Conservation (phyloP, 2,329 filamentous ascomycete species). For the Aplosporella prunicola region DNA sequence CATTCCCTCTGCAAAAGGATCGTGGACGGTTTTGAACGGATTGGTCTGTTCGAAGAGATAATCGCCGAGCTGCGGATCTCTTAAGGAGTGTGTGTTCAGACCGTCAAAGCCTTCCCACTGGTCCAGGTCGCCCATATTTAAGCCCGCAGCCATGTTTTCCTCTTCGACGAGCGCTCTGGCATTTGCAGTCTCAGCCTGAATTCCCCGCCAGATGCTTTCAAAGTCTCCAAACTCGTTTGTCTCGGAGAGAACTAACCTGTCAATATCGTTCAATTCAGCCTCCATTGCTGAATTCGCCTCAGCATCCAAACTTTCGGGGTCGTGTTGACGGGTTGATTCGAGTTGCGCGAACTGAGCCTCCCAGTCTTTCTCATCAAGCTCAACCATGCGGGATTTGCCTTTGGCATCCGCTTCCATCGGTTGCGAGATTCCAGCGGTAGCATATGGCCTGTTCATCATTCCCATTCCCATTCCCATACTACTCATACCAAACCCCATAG, state of each 20-base stretch:
- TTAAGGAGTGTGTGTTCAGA: constrained; percentile 57
- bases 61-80: constrained; percentile 71
- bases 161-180: constrained; percentile 60
- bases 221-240: constrained; percentile 75
- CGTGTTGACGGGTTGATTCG: constrained; percentile 54
- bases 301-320: constrained; percentile 42
- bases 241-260: constrained; percentile 69
- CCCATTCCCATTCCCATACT: constrained; percentile 38
- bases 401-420: too few relatives aligned
- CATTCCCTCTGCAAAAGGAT: constrained; percentile 87
- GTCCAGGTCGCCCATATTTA: constrained; percentile 61
- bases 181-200: constrained; percentile 64
- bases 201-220: constrained; percentile 79
- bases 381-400: constrained; percentile 72
- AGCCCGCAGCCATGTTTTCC: constrained; percentile 51
- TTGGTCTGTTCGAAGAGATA: constrained; percentile 97
- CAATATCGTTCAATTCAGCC: constrained; percentile 78
- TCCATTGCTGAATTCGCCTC: constrained; percentile 69
- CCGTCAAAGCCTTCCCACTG: constrained; percentile 72
- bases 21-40: constrained; percentile 67
- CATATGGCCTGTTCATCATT: constrained; percentile 33
- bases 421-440: too few relatives aligned
- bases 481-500: constrained; percentile 39
- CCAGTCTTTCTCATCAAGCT: constrained; percentile 89
- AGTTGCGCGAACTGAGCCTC: constrained; percentile 92